These are phyloP conservation scores for Leonotis leonurus DNA, from an alignment of 257 asterid genomes.

Conservation along the genomic window DNA sequence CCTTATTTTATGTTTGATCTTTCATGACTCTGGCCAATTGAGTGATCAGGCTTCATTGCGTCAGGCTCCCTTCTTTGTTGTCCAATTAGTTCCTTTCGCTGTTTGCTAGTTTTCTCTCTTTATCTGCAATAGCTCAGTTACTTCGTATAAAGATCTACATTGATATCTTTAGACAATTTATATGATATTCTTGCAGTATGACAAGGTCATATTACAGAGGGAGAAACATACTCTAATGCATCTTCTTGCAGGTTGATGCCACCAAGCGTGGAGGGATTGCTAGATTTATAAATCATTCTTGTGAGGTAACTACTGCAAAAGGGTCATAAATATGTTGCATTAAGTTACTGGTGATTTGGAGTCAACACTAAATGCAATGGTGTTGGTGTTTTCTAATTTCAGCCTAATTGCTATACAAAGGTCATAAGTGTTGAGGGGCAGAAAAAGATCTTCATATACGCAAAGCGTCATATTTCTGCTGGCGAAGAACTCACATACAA, in stretches of 20 bases:
- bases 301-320: constrained; percentile 61
- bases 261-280: constrained; percentile 98
- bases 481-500: constrained; percentile 95
- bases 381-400: constrained; percentile 23
- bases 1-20: background rate
- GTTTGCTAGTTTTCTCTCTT: background rate
- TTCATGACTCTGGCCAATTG: background rate
- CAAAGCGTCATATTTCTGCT: constrained; percentile 85
- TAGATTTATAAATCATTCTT: constrained; percentile 93
- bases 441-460: constrained; percentile 91
- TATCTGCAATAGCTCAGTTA: background rate
- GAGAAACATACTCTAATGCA: background rate
- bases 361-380: constrained; percentile 15
- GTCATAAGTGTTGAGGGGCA: constrained; percentile 96
- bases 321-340: constrained; percentile 14
- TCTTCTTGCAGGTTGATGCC: constrained; percentile 81
- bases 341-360: background rate
- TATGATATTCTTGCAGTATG: background rate
- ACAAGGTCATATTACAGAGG: background rate
- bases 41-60: no score
- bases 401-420: constrained; percentile 99
- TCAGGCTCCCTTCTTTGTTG: background rate
- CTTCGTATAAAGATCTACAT: constrained; percentile 2
- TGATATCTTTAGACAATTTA: constrained; percentile 3
- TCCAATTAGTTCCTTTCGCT: constrained; percentile 3